Base-by-base conservation (phyloP, 495 filamentous ascomycete genomes). In the Aspergillus panamensis region DNA sequence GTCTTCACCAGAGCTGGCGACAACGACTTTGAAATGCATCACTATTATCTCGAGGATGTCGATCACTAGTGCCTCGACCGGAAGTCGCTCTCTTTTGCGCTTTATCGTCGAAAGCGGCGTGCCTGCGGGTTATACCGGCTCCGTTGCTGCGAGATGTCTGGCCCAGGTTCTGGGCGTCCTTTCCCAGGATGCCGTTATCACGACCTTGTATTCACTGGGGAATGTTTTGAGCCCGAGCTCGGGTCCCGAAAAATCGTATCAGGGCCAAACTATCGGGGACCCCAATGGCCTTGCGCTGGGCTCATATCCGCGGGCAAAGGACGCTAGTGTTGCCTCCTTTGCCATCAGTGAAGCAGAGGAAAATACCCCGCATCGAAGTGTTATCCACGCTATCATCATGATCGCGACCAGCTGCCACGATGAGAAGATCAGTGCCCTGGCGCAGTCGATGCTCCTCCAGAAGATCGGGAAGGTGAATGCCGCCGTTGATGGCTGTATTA, bases 391-490 rank as follows among this genome's bases (percentile, higher is more conserved):
- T 6, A 93, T 97, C 59, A 91, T 93, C 59, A 85, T 84, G 30
- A 89, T 97, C 64, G 91, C 95, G 1, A 86, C 77, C 33, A 83
- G 80, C 53, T 91, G 87, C 68, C 82, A 87, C 44, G 92, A 98
- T 60, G 85, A 90, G 35, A 96, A 96, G 71, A 94, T 97, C 45
- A 93, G 87, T 20, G 95, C 93, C 12, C 78, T 98, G 53, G 91
- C 91, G n/a, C 88, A 96, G 64, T 93, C 91, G 5, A 97, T 97
- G 88, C 81, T 98, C 16, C 73, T 96, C 8, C 94, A 97, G 64
- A 95, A 97, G 68, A 83, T 97, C 60, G 86, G 87, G 8, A 93
- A 92, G 65, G 79, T 96, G 37, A 92, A 81, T 65, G 73, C 80
- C 57, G 69, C 80, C 1, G 85, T 96, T 8, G 92, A 97, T 75